Base-by-base conservation (phyloP, 2,329 filamentous ascomycete species). In the Esteya vermicola region DNA sequence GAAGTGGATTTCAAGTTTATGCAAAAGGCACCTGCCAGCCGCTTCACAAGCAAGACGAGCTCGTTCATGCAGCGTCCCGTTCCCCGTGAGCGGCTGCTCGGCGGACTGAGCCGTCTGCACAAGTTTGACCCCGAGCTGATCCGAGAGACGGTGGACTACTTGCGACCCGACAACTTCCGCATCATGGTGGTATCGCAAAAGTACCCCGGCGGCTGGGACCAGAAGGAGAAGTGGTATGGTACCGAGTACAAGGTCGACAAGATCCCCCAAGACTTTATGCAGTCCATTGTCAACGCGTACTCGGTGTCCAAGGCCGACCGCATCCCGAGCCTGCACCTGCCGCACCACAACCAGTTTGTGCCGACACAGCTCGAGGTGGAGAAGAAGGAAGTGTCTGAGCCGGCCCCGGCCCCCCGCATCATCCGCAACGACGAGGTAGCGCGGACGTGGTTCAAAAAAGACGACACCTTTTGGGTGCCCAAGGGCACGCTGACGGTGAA, bases 391-490 rank as follows among this genome's bases (percentile, higher is more conserved):
- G 72, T 91, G n/a, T 68, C 75, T 21, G 74, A 83, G 49, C 81
- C 86, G 2, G 66, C 78, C 0, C 70, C 81, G 41, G 68, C 76
- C 1, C 91, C 91, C 0, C 81, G 78, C 45, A 67, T 98, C 20
- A 80, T 98, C 46, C 78, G 88, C 48, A 86, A 93, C 51, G 89
- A 95, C 49, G 69, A 78, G 6, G 64, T 77, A 26, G 78, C 84
- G 1, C 78, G 88, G 23, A 81, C 85, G 3, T 98, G 91, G 91
- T 95, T 79, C 67, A 98, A 98, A 67, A 96, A 96, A 61, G 91
- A 98, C 52, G 91, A 98, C 51, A 86, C 80, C 0, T 98, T 96
- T 60, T 96, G 89, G 88, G 91, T 96, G 9, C 91, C 91, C 9
- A 94, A 93, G 58, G 91, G 85, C 4, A 91, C 86, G 43, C 65